These are phyloP conservation scores for Lagenaria siceraria DNA, from an alignment of 306 rosid species.

Conservation along the genomic window DNA sequence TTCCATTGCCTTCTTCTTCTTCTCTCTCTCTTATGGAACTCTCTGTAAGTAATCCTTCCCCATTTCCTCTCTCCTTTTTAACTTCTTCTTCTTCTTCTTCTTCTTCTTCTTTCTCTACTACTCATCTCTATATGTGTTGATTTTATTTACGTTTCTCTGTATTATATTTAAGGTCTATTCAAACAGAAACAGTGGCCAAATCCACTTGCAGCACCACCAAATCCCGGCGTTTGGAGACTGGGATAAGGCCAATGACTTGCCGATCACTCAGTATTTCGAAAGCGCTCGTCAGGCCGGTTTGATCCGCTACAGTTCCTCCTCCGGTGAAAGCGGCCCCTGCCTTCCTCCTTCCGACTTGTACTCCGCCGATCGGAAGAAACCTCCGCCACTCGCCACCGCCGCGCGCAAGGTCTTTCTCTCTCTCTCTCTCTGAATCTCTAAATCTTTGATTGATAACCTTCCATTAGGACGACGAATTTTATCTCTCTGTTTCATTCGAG, in stretches of 20 bases:
- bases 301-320: conserved; percentile 68
- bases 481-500: neutral
- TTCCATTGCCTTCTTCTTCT: neutral
- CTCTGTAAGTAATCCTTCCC: neutral
- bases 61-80: neutral
- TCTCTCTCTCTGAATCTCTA: neutral
- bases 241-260: conserved; percentile 68
- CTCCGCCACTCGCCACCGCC: conserved; percentile 11
- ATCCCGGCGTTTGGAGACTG: conserved; percentile 92
- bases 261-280: conserved; percentile 90
- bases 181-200: conserved; percentile 51
- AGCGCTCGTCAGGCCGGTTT: conserved; percentile 75
- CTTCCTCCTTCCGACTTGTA: conserved; percentile 27
- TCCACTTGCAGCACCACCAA: conserved; percentile 41
- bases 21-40: neutral
- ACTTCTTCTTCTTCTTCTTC: neutral
- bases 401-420: conserved; percentile 32
- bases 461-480: neutral
- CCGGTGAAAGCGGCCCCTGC: conserved; percentile 48
- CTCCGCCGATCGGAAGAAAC: conserved; percentile 37
- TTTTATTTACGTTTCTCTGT: neutral
- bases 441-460: neutral
- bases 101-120: neutral
- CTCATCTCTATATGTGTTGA: neutral
- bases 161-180: conserved; percentile 9